Evolutionary conservation across 805 yeast species (phyloP).

Genomic region (Candida easanensis): DNA sequence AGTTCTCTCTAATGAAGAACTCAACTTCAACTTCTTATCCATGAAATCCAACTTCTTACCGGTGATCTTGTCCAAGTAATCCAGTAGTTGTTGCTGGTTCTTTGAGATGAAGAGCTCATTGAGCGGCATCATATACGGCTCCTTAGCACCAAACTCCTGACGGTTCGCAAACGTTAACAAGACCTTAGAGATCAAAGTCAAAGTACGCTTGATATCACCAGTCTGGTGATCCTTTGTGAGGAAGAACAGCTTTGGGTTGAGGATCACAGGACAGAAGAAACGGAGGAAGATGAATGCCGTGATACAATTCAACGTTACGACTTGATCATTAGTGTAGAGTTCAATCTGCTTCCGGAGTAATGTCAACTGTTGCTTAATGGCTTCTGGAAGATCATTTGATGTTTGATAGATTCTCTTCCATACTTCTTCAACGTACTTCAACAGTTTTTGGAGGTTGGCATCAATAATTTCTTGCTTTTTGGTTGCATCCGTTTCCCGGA

Average conservation of each 20-base stretch:
- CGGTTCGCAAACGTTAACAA: constrained; percentile 78
- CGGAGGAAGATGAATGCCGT: constrained; percentile 83
- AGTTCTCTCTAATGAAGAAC: constrained; percentile 55
- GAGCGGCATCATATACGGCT: constrained; percentile 71
- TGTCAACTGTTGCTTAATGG: constrained; percentile 61
- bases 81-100: constrained; percentile 56
- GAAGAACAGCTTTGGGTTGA: constrained; percentile 84
- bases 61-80: constrained; percentile 71
- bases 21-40: constrained; percentile 52
- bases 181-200: constrained; percentile 78
- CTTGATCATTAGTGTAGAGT: constrained; percentile 48
- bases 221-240: constrained; percentile 68
- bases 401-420: constrained; percentile 69
- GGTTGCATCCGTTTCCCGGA: constrained; percentile 35
- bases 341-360: constrained; percentile 64
- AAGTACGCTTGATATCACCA: constrained; percentile 69
- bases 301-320: constrained; percentile 62
- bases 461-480: constrained; percentile 40
- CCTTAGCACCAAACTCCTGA: constrained; percentile 74
- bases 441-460: constrained; percentile 47
- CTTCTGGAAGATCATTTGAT: constrained; percentile 70
- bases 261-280: constrained; percentile 85
- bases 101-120: constrained; percentile 58
- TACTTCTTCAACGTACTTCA: constrained; percentile 48
- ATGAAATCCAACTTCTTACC: constrained; percentile 65